Evolutionary conservation across 768 basidiomycete genomes (phyloP), one percentile per base, ranked within the genome.

Genomic region (Xerocomus potaroensis): DNA sequence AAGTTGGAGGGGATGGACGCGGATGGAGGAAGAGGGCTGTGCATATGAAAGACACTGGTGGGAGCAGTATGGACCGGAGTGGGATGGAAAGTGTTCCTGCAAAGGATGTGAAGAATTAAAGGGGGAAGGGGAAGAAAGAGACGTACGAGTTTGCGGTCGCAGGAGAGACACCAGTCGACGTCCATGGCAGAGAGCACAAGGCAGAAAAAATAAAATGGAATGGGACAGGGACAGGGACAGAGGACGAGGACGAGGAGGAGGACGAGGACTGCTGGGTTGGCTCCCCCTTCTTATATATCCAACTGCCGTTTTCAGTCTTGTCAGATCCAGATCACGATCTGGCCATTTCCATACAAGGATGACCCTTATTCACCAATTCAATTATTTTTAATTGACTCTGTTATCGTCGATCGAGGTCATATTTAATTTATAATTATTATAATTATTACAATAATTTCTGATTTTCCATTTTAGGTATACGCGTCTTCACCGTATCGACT

Each of bases 81-180:
- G 49, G 4, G 63, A 61, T 23, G 50, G 47, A 38, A 44, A 44
- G 44, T 45, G 48, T n/a, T 59, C 51, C 56, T 63, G 61, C n/a
- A n/a, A n/a, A n/a, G n/a, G n/a, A n/a, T 48, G 53, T n/a, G 31
- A 2, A n/a, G 1, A 0, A 35, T 46, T 16, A 46, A 47, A 5
- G 35, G 43, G 5, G 15, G 35, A 5, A 50, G n/a, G 31, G 26
- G 31, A 37, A 45, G 40, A 38, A 11, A 21, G 19, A 0, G 10
- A 77, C 79, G 30, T 62, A 79, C 84, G 52, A 82, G 65, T 54
- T 73, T 76, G 53, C 75, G 72, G 54, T 74, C 72, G 71, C 85
- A 88, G 45, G 72, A 70, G 54, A 87, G 70, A 62, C 85, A 88
- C 81, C 81, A 84, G 70, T 84, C 78, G 54, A 76, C 74, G 66